Evolutionary conservation across 1,284 basidiomycete species (phyloP).

Genomic region (Sphaerobolus stellatus): DNA sequence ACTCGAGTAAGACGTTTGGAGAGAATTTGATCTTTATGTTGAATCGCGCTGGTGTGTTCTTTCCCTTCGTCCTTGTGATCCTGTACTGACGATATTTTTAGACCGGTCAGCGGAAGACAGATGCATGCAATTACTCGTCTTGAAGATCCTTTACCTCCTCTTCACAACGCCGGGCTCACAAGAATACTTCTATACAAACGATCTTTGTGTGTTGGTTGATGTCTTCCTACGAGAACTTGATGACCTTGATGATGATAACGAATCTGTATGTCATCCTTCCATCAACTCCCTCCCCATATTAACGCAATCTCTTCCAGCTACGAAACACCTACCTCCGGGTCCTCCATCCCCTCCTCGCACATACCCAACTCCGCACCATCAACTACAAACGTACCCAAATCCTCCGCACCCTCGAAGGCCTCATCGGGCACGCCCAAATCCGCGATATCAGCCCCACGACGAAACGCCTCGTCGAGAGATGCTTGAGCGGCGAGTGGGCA

Average conservation of each 20-base stretch:
- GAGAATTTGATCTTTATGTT: slow-evolving; percentile 99
- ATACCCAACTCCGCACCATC: slow-evolving; percentile 83
- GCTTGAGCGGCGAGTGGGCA: slow-evolving; percentile 87
- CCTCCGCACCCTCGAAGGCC: slow-evolving; percentile 76
- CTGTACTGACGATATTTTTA: slow-evolving; percentile 26
- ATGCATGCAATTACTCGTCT: slow-evolving; percentile 91
- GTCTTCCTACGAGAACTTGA: slow-evolving; percentile 92
- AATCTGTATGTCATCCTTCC: slow-evolving; percentile 65
- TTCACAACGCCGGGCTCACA: slow-evolving; percentile 93
- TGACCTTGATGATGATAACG: slow-evolving; percentile 90
- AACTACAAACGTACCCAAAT: slow-evolving; percentile 95
- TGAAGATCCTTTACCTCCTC: slow-evolving; percentile 93
- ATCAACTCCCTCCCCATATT: slow-evolving; percentile 3
- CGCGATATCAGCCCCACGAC: slow-evolving; percentile 86
- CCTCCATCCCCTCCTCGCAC: slow-evolving; percentile 90
- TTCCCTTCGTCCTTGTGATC: neutral
- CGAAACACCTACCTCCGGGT: slow-evolving; percentile 97
- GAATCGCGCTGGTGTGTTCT: slow-evolving; percentile 81
- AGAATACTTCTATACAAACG: slow-evolving; percentile 98
- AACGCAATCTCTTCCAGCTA: slow-evolving; percentile 50
- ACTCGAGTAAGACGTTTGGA: slow-evolving; percentile 90
- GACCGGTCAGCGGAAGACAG: slow-evolving; percentile 85
- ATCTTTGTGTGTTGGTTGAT: slow-evolving; percentile 93
- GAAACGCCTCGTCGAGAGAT: slow-evolving; percentile 87
- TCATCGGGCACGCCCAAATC: slow-evolving; percentile 74